These are phyloP conservation scores for Amaranthus tricolor DNA, from an alignment of 179 eudicot species.

Conservation along the genomic window DNA sequence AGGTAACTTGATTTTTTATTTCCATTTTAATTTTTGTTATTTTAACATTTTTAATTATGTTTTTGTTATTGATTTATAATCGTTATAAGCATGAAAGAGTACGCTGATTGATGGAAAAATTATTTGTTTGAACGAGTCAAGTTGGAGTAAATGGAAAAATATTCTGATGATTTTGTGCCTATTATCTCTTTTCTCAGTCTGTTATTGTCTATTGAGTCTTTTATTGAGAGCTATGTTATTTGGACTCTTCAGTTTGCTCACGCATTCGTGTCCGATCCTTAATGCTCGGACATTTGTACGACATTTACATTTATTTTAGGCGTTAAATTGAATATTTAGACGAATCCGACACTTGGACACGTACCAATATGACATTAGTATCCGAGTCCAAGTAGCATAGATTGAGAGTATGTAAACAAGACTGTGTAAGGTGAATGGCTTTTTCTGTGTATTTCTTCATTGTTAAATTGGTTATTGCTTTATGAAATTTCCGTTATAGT, in stretches of 20 bases:
- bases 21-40: background rate
- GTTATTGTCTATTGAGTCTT: no score
- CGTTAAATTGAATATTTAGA: no score
- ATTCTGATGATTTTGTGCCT: conserved; percentile 2
- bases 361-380: no score
- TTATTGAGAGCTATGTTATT: no score
- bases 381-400: no score
- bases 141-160: background rate
- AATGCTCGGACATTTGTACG: no score
- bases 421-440: background rate
- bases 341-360: no score
- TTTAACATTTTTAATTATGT: background rate
- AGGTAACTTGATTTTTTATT: conserved; percentile 35
- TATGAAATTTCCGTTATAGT: background rate
- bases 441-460: no score
- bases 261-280: no score
- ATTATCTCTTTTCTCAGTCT: background rate
- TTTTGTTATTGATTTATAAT: background rate
- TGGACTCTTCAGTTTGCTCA: no score
- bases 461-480: no score
- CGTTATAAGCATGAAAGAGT: background rate
- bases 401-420: background rate
- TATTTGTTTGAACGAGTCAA: background rate
- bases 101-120: background rate
- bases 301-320: no score